A percentile compares a stretch with the other conserved stretches of the same genome.
These are phyloP conservation scores for Dendrobium catenatum DNA, from an alignment of 106 monocot species.

Conservation along the genomic window DNA sequence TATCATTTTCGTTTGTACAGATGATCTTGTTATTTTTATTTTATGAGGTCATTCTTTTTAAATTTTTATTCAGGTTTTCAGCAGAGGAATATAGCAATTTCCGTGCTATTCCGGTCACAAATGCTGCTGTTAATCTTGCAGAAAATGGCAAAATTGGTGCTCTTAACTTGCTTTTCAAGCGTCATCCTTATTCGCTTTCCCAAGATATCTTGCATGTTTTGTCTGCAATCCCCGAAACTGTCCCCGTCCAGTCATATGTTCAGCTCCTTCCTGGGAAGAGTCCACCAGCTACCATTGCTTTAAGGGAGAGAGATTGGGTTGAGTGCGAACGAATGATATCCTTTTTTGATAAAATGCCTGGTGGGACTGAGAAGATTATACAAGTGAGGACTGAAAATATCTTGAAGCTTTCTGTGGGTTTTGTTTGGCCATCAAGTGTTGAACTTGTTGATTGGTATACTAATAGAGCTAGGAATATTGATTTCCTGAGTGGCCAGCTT, in stretches of 20 bases:
- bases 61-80: conserved; percentile 40
- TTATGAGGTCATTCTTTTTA: background rate
- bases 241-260: conserved; percentile 76
- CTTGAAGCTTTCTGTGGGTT: conserved; percentile 40
- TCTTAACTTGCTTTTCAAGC: conserved; percentile 84
- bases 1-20: background rate
- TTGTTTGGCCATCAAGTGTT: conserved; percentile 64
- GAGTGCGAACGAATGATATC: conserved; percentile 64
- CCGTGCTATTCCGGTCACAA: conserved; percentile 32
- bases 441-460: conserved; percentile 80
- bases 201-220: conserved; percentile 47
- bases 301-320: conserved; percentile 88
- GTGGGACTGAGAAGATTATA: conserved; percentile 19
- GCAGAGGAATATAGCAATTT: conserved; percentile 73
- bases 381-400: conserved; percentile 61
- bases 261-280: conserved; percentile 77
- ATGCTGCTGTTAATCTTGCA: conserved; percentile 68
- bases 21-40: background rate
- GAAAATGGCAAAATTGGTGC: conserved; percentile 96
- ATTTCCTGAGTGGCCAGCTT: conserved; percentile 79
- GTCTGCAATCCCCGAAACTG: conserved; percentile 84
- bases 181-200: conserved; percentile 82
- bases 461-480: conserved; percentile 80
- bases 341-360: conserved; percentile 35
- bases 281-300: conserved; percentile 32